phyloP scores from a whole-genome alignment of 768 basidiomycete species.

The Tylopilus sp. region DNA sequence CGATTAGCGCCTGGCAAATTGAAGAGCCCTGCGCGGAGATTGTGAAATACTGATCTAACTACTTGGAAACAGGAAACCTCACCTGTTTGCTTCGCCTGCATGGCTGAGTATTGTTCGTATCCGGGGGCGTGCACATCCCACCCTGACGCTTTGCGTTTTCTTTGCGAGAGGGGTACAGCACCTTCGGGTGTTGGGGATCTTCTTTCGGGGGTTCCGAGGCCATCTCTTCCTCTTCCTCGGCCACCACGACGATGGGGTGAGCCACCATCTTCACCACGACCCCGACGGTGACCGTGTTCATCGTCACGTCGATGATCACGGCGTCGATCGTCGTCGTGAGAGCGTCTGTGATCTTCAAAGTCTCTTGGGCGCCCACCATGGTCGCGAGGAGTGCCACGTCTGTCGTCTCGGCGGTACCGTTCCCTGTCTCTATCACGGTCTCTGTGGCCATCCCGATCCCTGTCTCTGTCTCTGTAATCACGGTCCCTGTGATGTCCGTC shows the following conservation, averaged over 20 bases:
- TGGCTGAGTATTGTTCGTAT: slow-evolving; percentile 90
- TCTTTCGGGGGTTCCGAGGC: slow-evolving; percentile 67
- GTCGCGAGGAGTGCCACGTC: slow-evolving; percentile 46
- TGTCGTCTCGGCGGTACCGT: slow-evolving; percentile 44
- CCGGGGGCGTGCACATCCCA: slow-evolving; percentile 98
- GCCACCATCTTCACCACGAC: slow-evolving; percentile 41
- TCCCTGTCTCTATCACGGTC: slow-evolving; percentile 35
- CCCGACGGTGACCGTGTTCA: slow-evolving; percentile 28
- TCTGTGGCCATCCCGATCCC: slow-evolving; percentile 34
- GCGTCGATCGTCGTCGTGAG: slow-evolving; percentile 51
- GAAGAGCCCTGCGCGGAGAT: slow-evolving; percentile 68
- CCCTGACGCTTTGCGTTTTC: slow-evolving; percentile 84
- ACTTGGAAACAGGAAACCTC: slow-evolving; percentile 11
- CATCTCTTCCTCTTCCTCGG: slow-evolving; percentile 45
- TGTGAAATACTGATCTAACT: slow-evolving; percentile 6
- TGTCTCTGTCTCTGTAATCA: slow-evolving; percentile 50
- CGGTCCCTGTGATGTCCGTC: slow-evolving; percentile 51
- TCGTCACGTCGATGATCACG: slow-evolving; percentile 45
- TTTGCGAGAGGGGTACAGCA: slow-evolving; percentile 74
- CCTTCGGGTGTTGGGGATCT: slow-evolving; percentile 91
- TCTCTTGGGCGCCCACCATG: slow-evolving; percentile 46
- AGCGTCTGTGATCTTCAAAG: slow-evolving; percentile 42
- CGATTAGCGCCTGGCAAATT: slow-evolving; percentile 94
- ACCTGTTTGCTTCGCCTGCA: slow-evolving; percentile 99
- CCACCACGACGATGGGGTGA: slow-evolving; percentile 39